phyloP scores from a whole-genome alignment of 139 green algal species.

The Closterium sp. region DNA sequence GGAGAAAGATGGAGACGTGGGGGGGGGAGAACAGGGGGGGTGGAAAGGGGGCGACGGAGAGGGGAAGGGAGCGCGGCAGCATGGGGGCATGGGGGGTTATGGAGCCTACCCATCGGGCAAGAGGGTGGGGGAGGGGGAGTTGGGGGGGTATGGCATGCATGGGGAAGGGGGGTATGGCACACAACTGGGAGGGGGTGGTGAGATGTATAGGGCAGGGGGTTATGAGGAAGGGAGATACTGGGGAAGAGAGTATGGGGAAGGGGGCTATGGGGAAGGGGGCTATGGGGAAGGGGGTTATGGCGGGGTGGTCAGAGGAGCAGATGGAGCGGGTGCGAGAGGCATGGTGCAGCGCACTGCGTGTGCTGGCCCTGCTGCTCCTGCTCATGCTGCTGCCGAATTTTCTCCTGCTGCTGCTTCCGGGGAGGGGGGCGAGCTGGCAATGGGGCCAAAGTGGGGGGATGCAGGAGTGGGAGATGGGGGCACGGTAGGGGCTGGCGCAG shows the following conservation, averaged over 20 bases:
- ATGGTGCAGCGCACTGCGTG: background rate
- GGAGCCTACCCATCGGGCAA: background rate
- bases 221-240: background rate
- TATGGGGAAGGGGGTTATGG: background rate
- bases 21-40: background rate
- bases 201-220: background rate
- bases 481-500: background rate
- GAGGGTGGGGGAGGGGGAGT: background rate
- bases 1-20: background rate
- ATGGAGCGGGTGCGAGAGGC: background rate
- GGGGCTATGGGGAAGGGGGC: background rate
- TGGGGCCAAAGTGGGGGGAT: background rate
- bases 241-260: background rate
- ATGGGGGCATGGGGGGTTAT: background rate
- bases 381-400: background rate
- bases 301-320: background rate
- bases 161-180: background rate
- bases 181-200: background rate
- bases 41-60: background rate
- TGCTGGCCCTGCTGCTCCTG: background rate
- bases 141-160: constrained; percentile 3
- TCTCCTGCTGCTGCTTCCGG: background rate
- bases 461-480: background rate
- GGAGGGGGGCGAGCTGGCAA: background rate
- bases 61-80: background rate